These are phyloP conservation scores for Aspergillus sp. DNA, from an alignment of 2,329 filamentous ascomycete species.

Conservation along the genomic window DNA sequence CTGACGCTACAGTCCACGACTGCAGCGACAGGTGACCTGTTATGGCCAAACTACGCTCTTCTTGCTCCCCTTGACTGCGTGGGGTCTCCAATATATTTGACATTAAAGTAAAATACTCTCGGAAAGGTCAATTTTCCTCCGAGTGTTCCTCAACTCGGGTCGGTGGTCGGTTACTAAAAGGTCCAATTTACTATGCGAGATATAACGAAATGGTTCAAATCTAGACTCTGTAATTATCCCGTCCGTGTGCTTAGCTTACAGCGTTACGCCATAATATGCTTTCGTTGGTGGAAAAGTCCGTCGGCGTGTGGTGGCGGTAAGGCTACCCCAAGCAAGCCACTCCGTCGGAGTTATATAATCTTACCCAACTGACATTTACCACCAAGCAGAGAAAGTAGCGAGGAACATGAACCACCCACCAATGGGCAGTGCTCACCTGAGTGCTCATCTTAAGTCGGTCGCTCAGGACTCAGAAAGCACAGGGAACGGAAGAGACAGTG, in stretches of 20 bases:
- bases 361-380: background rate
- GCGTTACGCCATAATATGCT: background rate
- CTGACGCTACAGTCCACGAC: constrained; percentile 1
- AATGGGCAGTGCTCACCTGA: background rate
- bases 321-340: background rate
- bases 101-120: background rate
- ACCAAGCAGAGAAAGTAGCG: background rate
- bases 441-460: background rate
- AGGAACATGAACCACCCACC: background rate
- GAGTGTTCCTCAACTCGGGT: background rate
- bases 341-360: background rate
- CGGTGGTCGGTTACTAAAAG: background rate
- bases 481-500: background rate
- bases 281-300: background rate
- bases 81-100: background rate
- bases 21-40: constrained; percentile 1
- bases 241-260: background rate
- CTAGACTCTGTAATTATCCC: background rate
- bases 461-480: background rate
- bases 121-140: background rate
- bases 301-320: background rate
- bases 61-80: constrained; percentile 1
- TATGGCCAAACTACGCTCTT: constrained; percentile 1
- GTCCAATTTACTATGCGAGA: background rate
- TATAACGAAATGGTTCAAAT: background rate